phyloP scores from a whole-genome alignment of 345 rosid species.

The Mangifera indica region DNA sequence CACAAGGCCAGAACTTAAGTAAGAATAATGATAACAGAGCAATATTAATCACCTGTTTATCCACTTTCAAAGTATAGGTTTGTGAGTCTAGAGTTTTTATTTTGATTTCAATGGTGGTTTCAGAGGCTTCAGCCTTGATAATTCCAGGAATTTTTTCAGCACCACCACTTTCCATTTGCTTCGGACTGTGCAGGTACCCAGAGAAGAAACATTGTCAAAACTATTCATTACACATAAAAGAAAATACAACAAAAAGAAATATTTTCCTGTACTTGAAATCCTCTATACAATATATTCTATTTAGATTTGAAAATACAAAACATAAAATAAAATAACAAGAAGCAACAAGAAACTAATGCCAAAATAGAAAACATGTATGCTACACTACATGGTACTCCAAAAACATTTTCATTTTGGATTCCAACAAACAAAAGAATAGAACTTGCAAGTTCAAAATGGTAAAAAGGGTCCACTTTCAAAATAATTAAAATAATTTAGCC shows the following conservation, averaged over 20 bases:
- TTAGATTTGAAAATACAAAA: neutral
- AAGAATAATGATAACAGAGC: conserved; percentile 11
- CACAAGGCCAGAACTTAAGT: conserved; percentile 3
- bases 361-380: neutral
- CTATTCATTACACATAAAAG: conserved; percentile 7
- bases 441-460: neutral
- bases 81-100: conserved; percentile 73
- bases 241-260: neutral
- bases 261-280: neutral
- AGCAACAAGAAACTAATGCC: neutral
- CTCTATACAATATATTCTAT: neutral
- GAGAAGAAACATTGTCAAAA: conserved; percentile 24
- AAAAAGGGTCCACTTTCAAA: neutral
- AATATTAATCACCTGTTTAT: conserved; percentile 55
- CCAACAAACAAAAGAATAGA: neutral
- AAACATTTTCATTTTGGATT: neutral
- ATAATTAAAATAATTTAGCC: neutral
- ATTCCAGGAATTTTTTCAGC: conserved; percentile 32
- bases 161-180: conserved; percentile 52
- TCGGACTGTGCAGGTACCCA: conserved; percentile 26
- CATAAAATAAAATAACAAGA: neutral
- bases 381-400: neutral
- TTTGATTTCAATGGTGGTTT: conserved; percentile 64
- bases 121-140: conserved; percentile 43
- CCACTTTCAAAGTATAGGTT: conserved; percentile 67